Percentiles rank a stretch among this genome's conserved stretches.
These are phyloP conservation scores for Auricularia auricula-judae DNA, from an alignment of 768 basidiomycete species.

Conservation along the genomic window DNA sequence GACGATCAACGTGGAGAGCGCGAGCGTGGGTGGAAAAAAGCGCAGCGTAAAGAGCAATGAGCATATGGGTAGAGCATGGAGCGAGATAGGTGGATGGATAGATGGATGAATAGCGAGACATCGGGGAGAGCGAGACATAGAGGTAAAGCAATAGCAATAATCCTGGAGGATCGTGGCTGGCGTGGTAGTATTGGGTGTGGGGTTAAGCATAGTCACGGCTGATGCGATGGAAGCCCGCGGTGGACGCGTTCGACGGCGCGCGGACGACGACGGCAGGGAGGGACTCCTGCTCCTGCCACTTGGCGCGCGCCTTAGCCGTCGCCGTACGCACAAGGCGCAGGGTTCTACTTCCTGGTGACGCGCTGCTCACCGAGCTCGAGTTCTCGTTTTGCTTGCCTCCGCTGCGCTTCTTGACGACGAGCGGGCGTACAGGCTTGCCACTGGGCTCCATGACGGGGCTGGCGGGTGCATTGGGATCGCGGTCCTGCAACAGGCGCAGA, in stretches of 20 bases:
- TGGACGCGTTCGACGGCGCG: constrained; percentile 43
- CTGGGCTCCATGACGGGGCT: neutral
- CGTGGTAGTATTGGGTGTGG: constrained; percentile 6
- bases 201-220: neutral
- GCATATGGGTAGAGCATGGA: neutral
- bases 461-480: constrained; percentile 29
- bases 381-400: constrained; percentile 23
- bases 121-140: constrained; percentile 2
- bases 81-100: neutral
- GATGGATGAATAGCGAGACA: neutral
- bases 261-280: constrained; percentile 52
- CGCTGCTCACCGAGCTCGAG: constrained; percentile 24
- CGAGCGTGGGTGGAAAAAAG: neutral
- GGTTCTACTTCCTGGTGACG: constrained; percentile 37
- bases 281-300: constrained; percentile 42
- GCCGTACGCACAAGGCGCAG: constrained; percentile 51
- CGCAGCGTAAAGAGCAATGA: neutral
- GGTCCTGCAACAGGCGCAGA: constrained; percentile 50
- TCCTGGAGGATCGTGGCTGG: neutral
- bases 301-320: constrained; percentile 49
- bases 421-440: constrained; percentile 30
- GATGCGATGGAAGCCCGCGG: constrained; percentile 16
- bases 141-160: neutral
- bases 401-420: constrained; percentile 42
- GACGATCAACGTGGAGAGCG: neutral